phyloP scores from a whole-genome alignment of 345 rosid genomes.

The Stellera chamaejasme region DNA sequence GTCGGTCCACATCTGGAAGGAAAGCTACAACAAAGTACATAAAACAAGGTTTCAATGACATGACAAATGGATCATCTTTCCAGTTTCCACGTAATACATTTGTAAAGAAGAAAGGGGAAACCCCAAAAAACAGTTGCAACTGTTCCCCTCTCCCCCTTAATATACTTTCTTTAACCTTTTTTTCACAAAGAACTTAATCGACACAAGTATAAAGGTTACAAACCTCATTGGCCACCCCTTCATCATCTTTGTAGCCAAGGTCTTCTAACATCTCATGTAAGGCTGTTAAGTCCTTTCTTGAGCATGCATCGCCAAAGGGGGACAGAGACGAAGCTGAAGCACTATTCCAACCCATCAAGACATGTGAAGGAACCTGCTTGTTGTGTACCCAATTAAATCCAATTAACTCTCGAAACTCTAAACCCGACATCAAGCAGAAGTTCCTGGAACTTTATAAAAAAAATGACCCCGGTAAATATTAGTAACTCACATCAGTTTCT shows the following conservation, averaged over 20 bases:
- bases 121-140: too few relatives aligned
- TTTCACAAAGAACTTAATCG: too few relatives aligned
- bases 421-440: too few relatives aligned
- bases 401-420: too few relatives aligned
- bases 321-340: constrained; percentile 46
- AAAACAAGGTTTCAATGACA: too few relatives aligned
- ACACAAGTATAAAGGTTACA: background rate
- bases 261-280: constrained; percentile 70
- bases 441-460: too few relatives aligned
- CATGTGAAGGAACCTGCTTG: constrained; percentile 73
- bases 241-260: constrained; percentile 79
- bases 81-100: too few relatives aligned
- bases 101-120: too few relatives aligned
- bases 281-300: constrained; percentile 74
- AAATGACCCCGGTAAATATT: background rate
- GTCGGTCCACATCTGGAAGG: constrained; percentile 98
- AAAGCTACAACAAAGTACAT: constrained; percentile 41
- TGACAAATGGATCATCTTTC: too few relatives aligned
- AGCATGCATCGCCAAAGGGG: constrained; percentile 94
- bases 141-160: too few relatives aligned
- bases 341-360: constrained; percentile 67
- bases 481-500: constrained; percentile 54
- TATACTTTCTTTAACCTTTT: too few relatives aligned
- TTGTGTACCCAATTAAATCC: too few relatives aligned
- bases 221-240: constrained; percentile 88